A percentile compares a stretch with the other conserved stretches of the same genome.
Evolutionary conservation across 306 rosid genomes (phyloP).

Genomic region (Rubus idaeus): DNA sequence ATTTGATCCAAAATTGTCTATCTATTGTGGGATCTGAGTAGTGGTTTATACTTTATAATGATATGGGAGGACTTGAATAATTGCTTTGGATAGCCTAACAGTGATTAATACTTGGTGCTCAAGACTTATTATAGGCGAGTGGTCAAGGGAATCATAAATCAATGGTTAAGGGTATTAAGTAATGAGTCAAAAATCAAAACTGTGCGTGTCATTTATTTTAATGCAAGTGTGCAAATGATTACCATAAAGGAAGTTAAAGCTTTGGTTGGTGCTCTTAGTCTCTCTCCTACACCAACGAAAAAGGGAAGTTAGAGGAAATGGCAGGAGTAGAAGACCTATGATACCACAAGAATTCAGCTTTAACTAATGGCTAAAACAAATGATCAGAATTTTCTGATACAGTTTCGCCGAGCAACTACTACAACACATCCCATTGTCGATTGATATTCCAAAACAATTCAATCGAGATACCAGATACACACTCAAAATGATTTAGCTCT

Average conservation of each 20-base stretch:
- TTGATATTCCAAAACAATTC: constrained; percentile 29
- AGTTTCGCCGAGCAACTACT: constrained; percentile 29
- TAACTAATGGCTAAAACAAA: not conserved
- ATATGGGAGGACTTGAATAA: not conserved
- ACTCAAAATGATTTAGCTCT: constrained; percentile 12
- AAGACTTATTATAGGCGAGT: not conserved
- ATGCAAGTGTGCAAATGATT: not conserved
- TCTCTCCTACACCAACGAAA: not conserved
- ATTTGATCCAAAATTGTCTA: not conserved
- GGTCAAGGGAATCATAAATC: not conserved
- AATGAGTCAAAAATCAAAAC: not conserved
- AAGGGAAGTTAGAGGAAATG: not conserved
- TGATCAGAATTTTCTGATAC: constrained; percentile 29
- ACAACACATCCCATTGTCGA: constrained; percentile 12
- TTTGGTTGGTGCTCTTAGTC: not conserved
- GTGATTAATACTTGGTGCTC: not conserved
- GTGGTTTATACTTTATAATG: not conserved
- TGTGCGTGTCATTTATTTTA: not conserved
- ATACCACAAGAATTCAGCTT: not conserved
- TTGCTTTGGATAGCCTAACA: not conserved
- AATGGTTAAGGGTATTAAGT: not conserved
- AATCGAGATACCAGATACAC: constrained; percentile 30
- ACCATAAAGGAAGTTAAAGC: not conserved
- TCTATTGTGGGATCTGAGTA: not conserved
- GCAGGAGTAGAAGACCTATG: not conserved